Evolutionary conservation across 495 filamentous ascomycete species (phyloP).

Genomic region (Tuber indicum): DNA sequence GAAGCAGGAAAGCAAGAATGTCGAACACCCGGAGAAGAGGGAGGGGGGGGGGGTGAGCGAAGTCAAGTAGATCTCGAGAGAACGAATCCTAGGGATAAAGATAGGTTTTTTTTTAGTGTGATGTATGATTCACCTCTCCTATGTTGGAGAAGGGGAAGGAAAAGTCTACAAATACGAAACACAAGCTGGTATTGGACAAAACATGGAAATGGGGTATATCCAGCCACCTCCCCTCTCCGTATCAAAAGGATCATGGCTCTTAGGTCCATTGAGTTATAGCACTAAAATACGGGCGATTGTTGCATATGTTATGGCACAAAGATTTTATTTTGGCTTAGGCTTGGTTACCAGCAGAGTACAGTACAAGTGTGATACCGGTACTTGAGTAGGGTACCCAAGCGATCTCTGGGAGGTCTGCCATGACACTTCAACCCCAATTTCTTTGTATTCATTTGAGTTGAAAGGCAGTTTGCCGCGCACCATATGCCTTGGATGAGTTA

Average conservation of each 20-base stretch:
- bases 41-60: not conserved
- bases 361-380: no score
- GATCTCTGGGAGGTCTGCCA: not conserved
- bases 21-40: not conserved
- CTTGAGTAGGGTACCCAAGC: not conserved
- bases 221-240: not conserved
- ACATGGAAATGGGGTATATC: not conserved
- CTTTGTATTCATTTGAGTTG: not conserved
- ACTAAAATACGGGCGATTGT: not conserved
- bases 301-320: not conserved
- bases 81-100: not conserved
- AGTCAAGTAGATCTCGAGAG: not conserved
- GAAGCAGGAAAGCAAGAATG: not conserved
- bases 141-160: not conserved
- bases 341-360: not conserved
- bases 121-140: not conserved
- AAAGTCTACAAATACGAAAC: not conserved
- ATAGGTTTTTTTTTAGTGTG: not conserved
- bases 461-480: not conserved
- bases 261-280: not conserved
- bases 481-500: not conserved
- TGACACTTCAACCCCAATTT: not conserved
- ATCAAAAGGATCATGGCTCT: not conserved
- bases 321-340: not conserved
- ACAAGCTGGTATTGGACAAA: not conserved